Conservation (phyloP, 345 rosid species). For the Aethionema arabicum region DNA sequence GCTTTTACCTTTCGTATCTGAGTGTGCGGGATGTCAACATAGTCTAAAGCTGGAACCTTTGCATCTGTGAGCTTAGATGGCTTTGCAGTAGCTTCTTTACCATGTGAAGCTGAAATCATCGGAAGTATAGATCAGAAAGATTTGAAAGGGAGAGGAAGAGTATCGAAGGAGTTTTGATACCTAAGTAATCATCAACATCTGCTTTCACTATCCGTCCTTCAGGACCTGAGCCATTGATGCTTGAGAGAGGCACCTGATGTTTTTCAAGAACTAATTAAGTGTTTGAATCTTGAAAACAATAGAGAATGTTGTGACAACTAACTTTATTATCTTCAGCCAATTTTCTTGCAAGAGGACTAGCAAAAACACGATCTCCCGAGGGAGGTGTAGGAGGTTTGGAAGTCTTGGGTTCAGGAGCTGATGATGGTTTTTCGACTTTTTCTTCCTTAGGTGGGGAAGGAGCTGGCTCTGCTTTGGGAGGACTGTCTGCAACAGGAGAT, state of each 20-base stretch:
- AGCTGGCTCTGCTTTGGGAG: constrained; percentile 48
- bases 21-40: constrained; percentile 83
- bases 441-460: constrained; percentile 62
- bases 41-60: constrained; percentile 60
- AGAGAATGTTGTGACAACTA: constrained; percentile 18
- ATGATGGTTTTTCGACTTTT: constrained; percentile 51
- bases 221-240: constrained; percentile 92
- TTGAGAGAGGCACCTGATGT: constrained; percentile 68
- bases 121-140: constrained; percentile 18
- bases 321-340: constrained; percentile 92
- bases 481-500: constrained; percentile 40
- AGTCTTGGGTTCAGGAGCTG: constrained; percentile 55
- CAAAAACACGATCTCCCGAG: constrained; percentile 71
- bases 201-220: constrained; percentile 89
- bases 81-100: constrained; percentile 61
- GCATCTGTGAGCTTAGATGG: constrained; percentile 49
- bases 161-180: constrained; percentile 40
- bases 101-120: constrained; percentile 61
- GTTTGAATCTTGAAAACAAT: not conserved
- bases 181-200: constrained; percentile 90
- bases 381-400: constrained; percentile 54
- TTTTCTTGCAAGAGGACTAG: constrained; percentile 91
- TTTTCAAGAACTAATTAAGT: constrained; percentile 19
- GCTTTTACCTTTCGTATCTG: constrained; percentile 84
- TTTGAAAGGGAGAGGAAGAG: not conserved